Conservation (phyloP, 164 flowering plant species). For the Liriodendron chinense region DNA sequence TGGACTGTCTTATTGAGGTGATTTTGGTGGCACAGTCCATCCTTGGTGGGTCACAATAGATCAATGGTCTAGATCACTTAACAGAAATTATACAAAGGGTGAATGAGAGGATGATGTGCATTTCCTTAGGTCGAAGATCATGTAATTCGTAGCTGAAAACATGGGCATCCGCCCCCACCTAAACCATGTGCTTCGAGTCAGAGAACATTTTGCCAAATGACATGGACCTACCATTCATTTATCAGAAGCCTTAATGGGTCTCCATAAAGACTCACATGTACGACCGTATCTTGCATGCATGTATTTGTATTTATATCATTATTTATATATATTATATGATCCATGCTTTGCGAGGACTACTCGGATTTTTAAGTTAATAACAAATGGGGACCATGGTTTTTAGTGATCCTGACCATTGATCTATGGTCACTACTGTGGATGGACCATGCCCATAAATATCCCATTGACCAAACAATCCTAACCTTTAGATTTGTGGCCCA, state of each 20-base stretch:
- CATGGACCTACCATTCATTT: not conserved
- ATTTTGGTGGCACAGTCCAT: too few species aligned
- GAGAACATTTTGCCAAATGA: not conserved
- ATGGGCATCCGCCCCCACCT: not conserved
- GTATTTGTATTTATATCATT: not conserved
- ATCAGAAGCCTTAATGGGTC: not conserved
- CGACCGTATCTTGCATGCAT: not conserved
- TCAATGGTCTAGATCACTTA: not conserved
- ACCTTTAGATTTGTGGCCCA: too few species aligned
- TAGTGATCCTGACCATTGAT: too few species aligned
- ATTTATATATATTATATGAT: too few species aligned
- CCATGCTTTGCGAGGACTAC: too few species aligned
- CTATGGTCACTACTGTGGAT: too few species aligned
- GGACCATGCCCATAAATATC: too few species aligned
- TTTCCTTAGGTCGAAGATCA: not conserved
- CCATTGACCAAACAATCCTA: too few species aligned
- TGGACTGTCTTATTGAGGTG: too few species aligned
- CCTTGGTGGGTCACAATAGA: not conserved
- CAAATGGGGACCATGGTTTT: too few species aligned
- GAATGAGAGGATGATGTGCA: not conserved
- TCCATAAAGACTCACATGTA: not conserved
- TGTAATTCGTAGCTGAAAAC: not conserved
- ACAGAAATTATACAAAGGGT: not conserved
- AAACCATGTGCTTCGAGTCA: constrained; percentile 3
- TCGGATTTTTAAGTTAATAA: too few species aligned